Percentiles rank a stretch among this genome's conserved stretches.
Conservation (phyloP, 2,329 filamentous ascomycete species). For the Paraphoma sp. region DNA sequence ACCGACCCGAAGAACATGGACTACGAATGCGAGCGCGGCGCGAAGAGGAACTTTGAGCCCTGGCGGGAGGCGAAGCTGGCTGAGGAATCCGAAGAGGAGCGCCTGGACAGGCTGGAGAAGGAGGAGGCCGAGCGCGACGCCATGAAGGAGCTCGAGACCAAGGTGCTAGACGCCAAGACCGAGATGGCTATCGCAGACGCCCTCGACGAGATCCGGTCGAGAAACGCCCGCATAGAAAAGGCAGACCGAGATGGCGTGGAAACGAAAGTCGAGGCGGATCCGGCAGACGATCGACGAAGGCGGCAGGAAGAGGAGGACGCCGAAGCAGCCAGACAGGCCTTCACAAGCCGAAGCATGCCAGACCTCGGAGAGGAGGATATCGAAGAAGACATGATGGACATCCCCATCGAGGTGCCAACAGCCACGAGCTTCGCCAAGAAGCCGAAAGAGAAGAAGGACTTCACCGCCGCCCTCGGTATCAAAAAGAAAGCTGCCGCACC, state of each 20-base stretch:
- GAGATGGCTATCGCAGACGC: slow-evolving; percentile 98
- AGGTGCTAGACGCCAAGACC: slow-evolving; percentile 88
- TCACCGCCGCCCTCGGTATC: slow-evolving; percentile 76
- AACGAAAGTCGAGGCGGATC: slow-evolving; percentile 61
- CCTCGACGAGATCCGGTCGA: slow-evolving; percentile 88
- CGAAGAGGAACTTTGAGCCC: slow-evolving; percentile 90
- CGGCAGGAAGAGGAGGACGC: slow-evolving; percentile 81
- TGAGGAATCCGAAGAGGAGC: slow-evolving; percentile 86
- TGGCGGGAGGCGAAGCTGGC: slow-evolving; percentile 75
- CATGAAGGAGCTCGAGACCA: slow-evolving; percentile 94
- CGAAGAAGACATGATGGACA: slow-evolving; percentile 51
- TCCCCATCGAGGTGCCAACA: slow-evolving; percentile 32
- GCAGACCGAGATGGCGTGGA: slow-evolving; percentile 68
- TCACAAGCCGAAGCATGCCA: slow-evolving; percentile 57
- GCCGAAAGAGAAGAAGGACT: slow-evolving; percentile 88
- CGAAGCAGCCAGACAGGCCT: slow-evolving; percentile 79
- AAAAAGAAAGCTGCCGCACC: slow-evolving; percentile 59
- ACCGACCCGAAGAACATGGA: slow-evolving; percentile 97
- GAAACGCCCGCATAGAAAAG: slow-evolving; percentile 87
- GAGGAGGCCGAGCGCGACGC: slow-evolving; percentile 84
- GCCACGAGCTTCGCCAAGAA: slow-evolving; percentile 73
- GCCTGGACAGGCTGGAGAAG: slow-evolving; percentile 80
- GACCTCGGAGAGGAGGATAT: slow-evolving; percentile 62
- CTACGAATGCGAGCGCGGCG: slow-evolving; percentile 80
- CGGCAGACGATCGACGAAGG: slow-evolving; percentile 63